phyloP scores from a whole-genome alignment of 129 eudicot species.

The Pittosporum tobira region DNA sequence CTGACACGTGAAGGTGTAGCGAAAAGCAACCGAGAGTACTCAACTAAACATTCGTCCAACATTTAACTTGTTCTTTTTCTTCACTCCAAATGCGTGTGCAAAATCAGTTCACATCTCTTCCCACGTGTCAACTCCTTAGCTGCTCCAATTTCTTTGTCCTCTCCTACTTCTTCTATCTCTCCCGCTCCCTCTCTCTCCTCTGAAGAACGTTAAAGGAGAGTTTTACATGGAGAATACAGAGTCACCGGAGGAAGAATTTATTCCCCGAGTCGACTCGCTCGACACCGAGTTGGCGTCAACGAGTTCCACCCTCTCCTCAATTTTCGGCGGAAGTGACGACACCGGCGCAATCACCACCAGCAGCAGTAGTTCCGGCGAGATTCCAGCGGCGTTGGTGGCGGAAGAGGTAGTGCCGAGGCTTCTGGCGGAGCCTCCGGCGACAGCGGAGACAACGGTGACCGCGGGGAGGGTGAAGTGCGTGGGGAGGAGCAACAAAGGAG shows the following conservation, averaged over 20 bases:
- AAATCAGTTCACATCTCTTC: background rate
- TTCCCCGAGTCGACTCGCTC: constrained; percentile 15
- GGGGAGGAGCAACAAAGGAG: constrained; percentile 35
- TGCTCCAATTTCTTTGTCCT: background rate
- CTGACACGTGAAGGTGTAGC: constrained; percentile 5
- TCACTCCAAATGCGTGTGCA: background rate
- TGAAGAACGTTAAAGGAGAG: background rate
- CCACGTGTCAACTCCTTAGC: constrained; percentile 30
- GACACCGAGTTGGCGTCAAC: constrained; percentile 14
- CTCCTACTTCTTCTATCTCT: background rate
- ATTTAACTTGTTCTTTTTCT: background rate
- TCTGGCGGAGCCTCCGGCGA: background rate
- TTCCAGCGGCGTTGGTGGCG: constrained; percentile 20
- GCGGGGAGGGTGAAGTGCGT: constrained; percentile 28
- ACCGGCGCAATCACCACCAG: background rate
- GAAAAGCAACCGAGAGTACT: background rate
- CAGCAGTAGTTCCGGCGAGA: no score
- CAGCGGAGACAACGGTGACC: background rate
- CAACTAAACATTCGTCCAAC: no score
- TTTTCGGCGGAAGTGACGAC: background rate
- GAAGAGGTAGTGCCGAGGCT: constrained; percentile 8
- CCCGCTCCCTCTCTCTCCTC: background rate
- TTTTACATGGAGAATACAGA: constrained; percentile 8
- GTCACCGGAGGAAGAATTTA: constrained; percentile 16
- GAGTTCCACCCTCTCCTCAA: background rate